Conservation (phyloP, 495 filamentous ascomycete genomes). For the Xylaria longipes region DNA sequence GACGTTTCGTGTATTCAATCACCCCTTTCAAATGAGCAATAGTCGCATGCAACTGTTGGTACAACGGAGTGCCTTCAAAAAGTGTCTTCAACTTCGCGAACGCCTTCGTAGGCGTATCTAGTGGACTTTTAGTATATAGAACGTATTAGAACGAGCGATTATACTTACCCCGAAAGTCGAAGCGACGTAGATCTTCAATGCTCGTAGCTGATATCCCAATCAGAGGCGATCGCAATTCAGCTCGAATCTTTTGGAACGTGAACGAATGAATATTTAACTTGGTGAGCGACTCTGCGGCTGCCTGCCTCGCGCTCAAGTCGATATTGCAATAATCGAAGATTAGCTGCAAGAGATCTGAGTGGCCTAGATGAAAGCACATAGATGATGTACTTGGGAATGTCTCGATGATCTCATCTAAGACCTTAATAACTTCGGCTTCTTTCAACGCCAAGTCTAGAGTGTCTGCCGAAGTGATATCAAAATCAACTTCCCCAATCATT, state of each 20-base stretch:
- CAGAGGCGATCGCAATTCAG: constrained; percentile 78
- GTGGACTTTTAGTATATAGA: constrained; percentile 26
- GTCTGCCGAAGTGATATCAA: constrained; percentile 86
- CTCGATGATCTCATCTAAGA: constrained; percentile 87
- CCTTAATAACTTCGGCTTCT: constrained; percentile 94
- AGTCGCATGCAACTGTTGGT: constrained; percentile 70
- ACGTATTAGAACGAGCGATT: neutral
- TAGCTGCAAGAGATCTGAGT: constrained; percentile 80
- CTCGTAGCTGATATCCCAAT: constrained; percentile 88
- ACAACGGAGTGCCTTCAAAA: constrained; percentile 72
- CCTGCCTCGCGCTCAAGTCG: constrained; percentile 66
- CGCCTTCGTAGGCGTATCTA: constrained; percentile 75
- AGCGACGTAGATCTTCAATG: constrained; percentile 85
- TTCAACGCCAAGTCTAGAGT: constrained; percentile 84
- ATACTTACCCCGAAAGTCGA: constrained; percentile 81
- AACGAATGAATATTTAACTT: constrained; percentile 84
- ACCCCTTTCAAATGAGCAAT: constrained; percentile 81
- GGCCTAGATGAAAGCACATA: constrained; percentile 93
- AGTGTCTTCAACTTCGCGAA: constrained; percentile 73
- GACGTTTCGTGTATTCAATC: constrained; percentile 73
- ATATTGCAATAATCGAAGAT: constrained; percentile 91
- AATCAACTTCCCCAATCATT: constrained; percentile 88
- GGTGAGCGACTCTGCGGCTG: constrained; percentile 83
- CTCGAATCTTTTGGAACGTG: constrained; percentile 84
- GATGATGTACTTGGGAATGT: constrained; percentile 77